phyloP scores from a whole-genome alignment of 805 yeast species.

The Danielia oregonensis region DNA sequence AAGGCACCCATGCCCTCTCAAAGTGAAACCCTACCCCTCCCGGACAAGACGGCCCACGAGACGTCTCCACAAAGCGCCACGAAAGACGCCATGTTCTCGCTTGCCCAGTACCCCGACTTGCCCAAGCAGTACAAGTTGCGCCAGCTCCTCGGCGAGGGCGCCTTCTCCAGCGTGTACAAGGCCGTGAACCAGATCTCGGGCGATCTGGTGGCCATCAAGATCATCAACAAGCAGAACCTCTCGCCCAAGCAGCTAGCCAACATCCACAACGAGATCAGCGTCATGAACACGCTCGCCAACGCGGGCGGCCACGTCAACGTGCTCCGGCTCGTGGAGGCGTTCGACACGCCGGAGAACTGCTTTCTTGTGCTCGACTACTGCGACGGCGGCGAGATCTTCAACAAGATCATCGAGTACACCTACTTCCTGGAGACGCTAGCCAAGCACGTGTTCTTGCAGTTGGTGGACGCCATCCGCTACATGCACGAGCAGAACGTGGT shows the following conservation, averaged over 20 bases:
- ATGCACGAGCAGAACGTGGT: conserved; percentile 76
- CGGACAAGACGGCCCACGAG: too few relatives aligned
- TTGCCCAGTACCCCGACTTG: conserved; percentile 30
- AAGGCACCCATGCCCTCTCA: too few relatives aligned
- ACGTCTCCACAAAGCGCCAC: too few relatives aligned
- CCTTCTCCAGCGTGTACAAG: conserved; percentile 71
- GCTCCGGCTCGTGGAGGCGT: conserved; percentile 61
- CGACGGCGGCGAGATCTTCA: conserved; percentile 75
- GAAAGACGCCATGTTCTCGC: conserved; percentile 7
- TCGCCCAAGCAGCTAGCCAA: conserved; percentile 60
- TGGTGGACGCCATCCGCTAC: conserved; percentile 62
- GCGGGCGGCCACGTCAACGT: conserved; percentile 54
- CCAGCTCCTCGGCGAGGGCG: conserved; percentile 73
- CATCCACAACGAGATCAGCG: conserved; percentile 75
- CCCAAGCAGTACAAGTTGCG: conserved; percentile 40
- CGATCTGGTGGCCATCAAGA: conserved; percentile 49
- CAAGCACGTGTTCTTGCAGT: conserved; percentile 60
- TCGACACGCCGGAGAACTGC: conserved; percentile 58
- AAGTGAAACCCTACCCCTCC: too few relatives aligned
- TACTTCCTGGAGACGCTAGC: conserved; percentile 63
- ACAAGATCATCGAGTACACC: conserved; percentile 63
- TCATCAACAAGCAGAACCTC: conserved; percentile 67
- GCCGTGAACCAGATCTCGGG: conserved; percentile 43
- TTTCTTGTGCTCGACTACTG: conserved; percentile 71
- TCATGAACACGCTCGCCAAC: conserved; percentile 55